These are phyloP conservation scores for Talaromyces adpressus DNA, from an alignment of 495 filamentous ascomycete genomes.

Conservation along the genomic window DNA sequence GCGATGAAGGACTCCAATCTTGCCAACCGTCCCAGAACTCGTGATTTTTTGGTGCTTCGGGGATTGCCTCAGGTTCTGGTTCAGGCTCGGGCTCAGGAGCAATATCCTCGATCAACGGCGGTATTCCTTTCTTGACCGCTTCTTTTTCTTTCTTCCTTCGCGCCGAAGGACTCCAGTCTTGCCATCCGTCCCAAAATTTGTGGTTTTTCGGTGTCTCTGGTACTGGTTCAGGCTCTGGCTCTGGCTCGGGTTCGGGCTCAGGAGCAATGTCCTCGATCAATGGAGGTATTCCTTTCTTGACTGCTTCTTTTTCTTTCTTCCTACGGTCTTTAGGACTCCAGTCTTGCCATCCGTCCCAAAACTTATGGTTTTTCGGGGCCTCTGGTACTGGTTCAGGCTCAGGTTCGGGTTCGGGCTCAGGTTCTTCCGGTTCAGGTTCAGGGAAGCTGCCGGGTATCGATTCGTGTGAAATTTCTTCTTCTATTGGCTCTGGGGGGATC, in stretches of 20 bases:
- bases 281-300: slow-evolving; percentile 10
- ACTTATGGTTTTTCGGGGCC: background rate
- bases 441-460: slow-evolving; percentile 38
- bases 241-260: slow-evolving; percentile 1
- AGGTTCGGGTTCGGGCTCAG: slow-evolving; percentile 23
- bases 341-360: background rate
- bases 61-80: slow-evolving; percentile 11
- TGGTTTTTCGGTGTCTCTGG: background rate
- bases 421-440: slow-evolving; percentile 16
- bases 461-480: slow-evolving; percentile 24
- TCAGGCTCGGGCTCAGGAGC: slow-evolving; percentile 17
- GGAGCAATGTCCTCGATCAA: slow-evolving; percentile 5
- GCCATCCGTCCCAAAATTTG: background rate
- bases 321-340: background rate
- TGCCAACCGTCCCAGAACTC: background rate
- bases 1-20: background rate
- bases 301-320: slow-evolving; percentile 11
- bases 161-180: background rate
- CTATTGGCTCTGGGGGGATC: slow-evolving; percentile 14
- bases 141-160: slow-evolving; percentile 16
- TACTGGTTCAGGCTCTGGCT: slow-evolving; percentile 8
- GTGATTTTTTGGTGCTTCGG: slow-evolving; percentile 18
- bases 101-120: background rate
- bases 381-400: slow-evolving; percentile 6
- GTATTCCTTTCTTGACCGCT: slow-evolving; percentile 6